A percentile compares a stretch with the other conserved stretches of the same genome.
These are phyloP conservation scores for Danielia reshetovae DNA, from an alignment of 805 yeast species.

Conservation along the genomic window DNA sequence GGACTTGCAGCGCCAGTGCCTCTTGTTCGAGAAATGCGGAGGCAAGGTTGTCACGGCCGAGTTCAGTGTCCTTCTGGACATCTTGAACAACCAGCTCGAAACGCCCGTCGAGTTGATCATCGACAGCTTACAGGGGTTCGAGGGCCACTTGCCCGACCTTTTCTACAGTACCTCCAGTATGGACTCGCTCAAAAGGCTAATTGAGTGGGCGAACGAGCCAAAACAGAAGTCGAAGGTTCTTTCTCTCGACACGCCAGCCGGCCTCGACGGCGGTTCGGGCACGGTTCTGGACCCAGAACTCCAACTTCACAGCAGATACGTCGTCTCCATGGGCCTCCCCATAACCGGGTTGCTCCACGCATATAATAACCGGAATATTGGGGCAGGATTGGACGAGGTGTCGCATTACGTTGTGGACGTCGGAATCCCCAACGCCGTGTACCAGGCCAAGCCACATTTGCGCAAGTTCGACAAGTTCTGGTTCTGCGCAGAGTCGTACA, in stretches of 20 bases:
- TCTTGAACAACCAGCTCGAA: slow-evolving; percentile 45
- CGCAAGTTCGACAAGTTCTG: slow-evolving; percentile 45
- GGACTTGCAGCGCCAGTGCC: slow-evolving; percentile 47
- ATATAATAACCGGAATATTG: slow-evolving; percentile 49
- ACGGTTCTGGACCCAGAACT: slow-evolving; percentile 27
- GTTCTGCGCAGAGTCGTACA: slow-evolving; percentile 32
- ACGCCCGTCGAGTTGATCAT: slow-evolving; percentile 76
- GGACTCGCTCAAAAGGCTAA: slow-evolving; percentile 38
- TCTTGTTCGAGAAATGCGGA: slow-evolving; percentile 56
- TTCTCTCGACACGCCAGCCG: slow-evolving; percentile 80
- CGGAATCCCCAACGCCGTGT: slow-evolving; percentile 64
- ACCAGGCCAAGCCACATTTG: slow-evolving; percentile 34
- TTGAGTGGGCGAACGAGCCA: slow-evolving; percentile 64
- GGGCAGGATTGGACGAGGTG: slow-evolving; percentile 35
- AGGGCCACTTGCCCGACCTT: slow-evolving; percentile 61
- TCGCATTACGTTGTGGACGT: slow-evolving; percentile 62
- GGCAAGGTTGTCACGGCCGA: slow-evolving; percentile 53
- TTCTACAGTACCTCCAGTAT: slow-evolving; percentile 36
- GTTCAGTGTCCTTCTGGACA: slow-evolving; percentile 32
- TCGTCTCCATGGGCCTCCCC: slow-evolving; percentile 73
- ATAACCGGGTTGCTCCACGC: slow-evolving; percentile 58
- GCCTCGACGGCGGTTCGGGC: slow-evolving; percentile 82
- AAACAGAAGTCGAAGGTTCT: slow-evolving; percentile 41
- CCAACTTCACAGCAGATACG: slow-evolving; percentile 48
- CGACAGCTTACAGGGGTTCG: slow-evolving; percentile 85